Evolutionary conservation across 176 grass and related monocot species (phyloP).

Genomic region (Hsuehochloa calcarea): DNA sequence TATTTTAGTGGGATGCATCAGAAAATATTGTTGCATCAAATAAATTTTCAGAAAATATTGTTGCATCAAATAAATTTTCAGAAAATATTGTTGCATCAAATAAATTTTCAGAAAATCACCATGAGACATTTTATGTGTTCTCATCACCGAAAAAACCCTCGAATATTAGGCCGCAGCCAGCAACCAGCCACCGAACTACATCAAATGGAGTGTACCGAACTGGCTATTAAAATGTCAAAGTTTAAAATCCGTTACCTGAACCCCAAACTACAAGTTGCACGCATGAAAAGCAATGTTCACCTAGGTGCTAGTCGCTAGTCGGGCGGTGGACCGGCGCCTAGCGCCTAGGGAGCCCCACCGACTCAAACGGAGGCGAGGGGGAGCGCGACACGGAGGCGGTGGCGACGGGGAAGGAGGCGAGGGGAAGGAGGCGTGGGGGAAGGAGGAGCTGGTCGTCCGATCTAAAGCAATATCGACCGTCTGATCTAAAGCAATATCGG

Average conservation of each 20-base stretch:
- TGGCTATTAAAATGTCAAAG: neutral
- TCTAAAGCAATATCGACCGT: too few species aligned
- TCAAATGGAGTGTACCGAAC: neutral
- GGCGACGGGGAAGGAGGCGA: too few species aligned
- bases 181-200: neutral
- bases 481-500: too few species aligned
- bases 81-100: neutral
- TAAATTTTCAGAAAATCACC: neutral
- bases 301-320: too few species aligned
- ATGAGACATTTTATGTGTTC: neutral
- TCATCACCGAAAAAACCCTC: neutral
- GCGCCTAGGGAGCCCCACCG: too few species aligned
- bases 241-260: neutral
- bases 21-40: neutral
- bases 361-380: too few species aligned
- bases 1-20: neutral
- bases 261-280: neutral
- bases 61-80: neutral
- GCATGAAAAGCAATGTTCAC: too few species aligned
- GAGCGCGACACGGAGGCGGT: too few species aligned
- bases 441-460: too few species aligned
- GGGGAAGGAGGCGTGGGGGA: too few species aligned
- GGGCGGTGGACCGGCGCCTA: too few species aligned
- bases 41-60: constrained; percentile 6
- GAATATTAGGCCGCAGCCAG: neutral